Percentiles rank a stretch among this genome's conserved stretches.
These are phyloP conservation scores for Aspergillus asperescens DNA, from an alignment of 495 filamentous ascomycete species.

Conservation along the genomic window DNA sequence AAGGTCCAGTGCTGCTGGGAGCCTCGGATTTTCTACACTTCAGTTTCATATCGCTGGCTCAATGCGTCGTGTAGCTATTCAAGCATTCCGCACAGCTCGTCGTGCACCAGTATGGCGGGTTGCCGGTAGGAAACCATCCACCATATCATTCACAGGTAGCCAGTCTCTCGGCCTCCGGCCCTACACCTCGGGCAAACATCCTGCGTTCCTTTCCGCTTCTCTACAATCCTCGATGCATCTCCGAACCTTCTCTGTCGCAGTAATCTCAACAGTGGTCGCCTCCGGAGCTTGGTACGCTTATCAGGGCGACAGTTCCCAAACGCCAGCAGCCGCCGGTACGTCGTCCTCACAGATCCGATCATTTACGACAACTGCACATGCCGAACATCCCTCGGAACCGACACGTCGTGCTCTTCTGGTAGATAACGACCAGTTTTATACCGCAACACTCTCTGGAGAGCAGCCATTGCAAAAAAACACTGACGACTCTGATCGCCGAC, in stretches of 20 bases:
- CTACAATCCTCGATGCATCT: conserved; percentile 59
- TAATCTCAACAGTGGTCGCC: conserved; percentile 56
- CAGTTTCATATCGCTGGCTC: conserved; percentile 7
- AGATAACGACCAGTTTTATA: conserved; percentile 78
- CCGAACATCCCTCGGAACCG: conserved; percentile 27
- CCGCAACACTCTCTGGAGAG: conserved; percentile 71
- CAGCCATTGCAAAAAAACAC: conserved; percentile 81
- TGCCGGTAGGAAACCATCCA: conserved; percentile 40
- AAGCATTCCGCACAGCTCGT: conserved; percentile 58
- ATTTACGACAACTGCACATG: conserved; percentile 28
- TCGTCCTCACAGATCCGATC: conserved; percentile 23
- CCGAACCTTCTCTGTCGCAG: conserved; percentile 56
- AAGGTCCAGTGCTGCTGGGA: conserved; percentile 15
- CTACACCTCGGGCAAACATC: conserved; percentile 38
- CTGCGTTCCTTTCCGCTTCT: conserved; percentile 28
- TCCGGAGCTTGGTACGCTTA: conserved; percentile 64
- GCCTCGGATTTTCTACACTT: not conserved
- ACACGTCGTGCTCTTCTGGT: conserved; percentile 58
- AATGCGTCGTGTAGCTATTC: conserved; percentile 64
- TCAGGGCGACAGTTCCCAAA: conserved; percentile 35
- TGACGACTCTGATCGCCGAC: conserved; percentile 71
- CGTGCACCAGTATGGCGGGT: conserved; percentile 51
- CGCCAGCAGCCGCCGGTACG: conserved; percentile 19
- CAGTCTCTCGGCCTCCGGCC: conserved; percentile 43
- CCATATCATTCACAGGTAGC: conserved; percentile 40